These are phyloP conservation scores for Leccinum imitatum DNA, from an alignment of 768 basidiomycete genomes.

Conservation along the genomic window DNA sequence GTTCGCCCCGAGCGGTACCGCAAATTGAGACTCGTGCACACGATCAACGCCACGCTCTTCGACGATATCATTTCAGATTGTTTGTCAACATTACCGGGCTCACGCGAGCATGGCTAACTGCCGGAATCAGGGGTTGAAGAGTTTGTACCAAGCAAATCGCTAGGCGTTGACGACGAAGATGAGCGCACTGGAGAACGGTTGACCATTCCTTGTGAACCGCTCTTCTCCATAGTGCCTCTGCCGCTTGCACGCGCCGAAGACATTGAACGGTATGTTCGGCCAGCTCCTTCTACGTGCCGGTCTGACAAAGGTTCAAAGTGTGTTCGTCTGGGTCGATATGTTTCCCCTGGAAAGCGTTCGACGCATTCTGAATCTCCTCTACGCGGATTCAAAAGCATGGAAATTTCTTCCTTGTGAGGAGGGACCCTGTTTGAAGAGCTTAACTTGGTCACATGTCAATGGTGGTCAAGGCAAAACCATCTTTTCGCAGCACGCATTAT, in stretches of 20 bases:
- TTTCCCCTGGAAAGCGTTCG: constrained; percentile 53
- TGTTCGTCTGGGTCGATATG: constrained; percentile 49
- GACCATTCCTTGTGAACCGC: constrained; percentile 43
- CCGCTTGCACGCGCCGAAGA: constrained; percentile 40
- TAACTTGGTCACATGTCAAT: constrained; percentile 27
- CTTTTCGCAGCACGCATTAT: constrained; percentile 19
- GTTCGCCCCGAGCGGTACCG: constrained; percentile 51
- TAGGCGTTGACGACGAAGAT: constrained; percentile 41
- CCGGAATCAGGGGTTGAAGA: constrained; percentile 38
- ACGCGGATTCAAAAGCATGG: constrained; percentile 31
- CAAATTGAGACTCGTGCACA: constrained; percentile 49
- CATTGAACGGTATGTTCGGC: constrained; percentile 40
- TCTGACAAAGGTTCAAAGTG: constrained; percentile 30
- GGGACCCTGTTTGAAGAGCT: constrained; percentile 24
- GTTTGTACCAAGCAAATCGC: constrained; percentile 35
- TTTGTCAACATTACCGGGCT: constrained; percentile 24
- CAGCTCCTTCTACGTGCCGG: background rate
- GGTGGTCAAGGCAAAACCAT: constrained; percentile 14
- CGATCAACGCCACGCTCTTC: constrained; percentile 32
- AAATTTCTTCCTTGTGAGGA: constrained; percentile 27
- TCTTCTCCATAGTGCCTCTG: constrained; percentile 36
- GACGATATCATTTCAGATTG: constrained; percentile 37
- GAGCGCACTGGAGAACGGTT: constrained; percentile 39
- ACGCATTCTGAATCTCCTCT: constrained; percentile 36
- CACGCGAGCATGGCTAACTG: constrained; percentile 6